Base-by-base conservation (phyloP, 179 eudicot genomes). In the Beta macrorhiza region DNA sequence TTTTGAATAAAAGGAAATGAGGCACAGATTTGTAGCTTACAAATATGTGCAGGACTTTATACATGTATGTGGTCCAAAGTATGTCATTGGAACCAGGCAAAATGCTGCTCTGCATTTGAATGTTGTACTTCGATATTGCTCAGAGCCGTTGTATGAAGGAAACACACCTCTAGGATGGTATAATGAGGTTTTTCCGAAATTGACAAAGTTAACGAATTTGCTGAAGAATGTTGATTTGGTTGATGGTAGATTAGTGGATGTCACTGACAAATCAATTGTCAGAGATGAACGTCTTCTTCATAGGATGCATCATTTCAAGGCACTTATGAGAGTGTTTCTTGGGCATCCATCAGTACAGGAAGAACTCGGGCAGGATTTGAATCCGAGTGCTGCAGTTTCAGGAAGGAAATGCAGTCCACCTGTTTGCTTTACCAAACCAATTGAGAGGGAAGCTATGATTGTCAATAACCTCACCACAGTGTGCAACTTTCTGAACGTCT, bases 201-300 rank as follows among this genome's bases (percentile, higher is more conserved):
- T 94, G 77, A 45, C 58, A 56, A 88, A 89, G 78, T 85, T 91
- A 78, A 42, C 87, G 79, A 85, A 84, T 49, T 76, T 84, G 74
- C 84, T 94, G 83, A 90, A 86, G 85, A 84, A 88, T 67, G 47
- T 93, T 63, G 98, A 94, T 84, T 85, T 88, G 81, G 74, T 91
- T 78, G 94, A 90, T 78, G 92, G 93, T 74, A 88, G 84, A 84
- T 87, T 94, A 22, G 82, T 93, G 72, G 82, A 91, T 81, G 79
- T 88, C 44, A 68, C 75, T 62, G 87, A 90, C 29, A 10, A 88
- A 63, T 84, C 88, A 1, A 82, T 80, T 69, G 77, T 92, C 52
- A 67, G 52, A 12, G 92, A 95, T 83, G 90, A 83, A 45, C 80
- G 86, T 62, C 89, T 93, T 29, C 84, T 81, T 65, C 82, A 80